A percentile compares a stretch with the other conserved stretches of the same genome.
Evolutionary conservation across 2,329 filamentous ascomycete genomes (phyloP).

Genomic region (Aspergillus amoenus): DNA sequence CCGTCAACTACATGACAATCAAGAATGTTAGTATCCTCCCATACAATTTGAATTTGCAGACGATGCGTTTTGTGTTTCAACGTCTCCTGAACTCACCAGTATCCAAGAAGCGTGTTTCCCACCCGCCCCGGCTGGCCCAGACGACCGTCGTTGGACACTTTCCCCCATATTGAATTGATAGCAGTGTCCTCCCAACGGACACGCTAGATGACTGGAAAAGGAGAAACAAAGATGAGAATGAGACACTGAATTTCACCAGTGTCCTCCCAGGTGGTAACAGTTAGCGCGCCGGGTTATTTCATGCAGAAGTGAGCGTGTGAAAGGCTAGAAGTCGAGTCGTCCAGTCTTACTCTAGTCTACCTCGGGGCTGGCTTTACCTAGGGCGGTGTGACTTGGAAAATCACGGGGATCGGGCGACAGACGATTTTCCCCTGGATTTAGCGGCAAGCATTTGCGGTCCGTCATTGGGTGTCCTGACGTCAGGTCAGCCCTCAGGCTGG

Average conservation of each 20-base stretch:
- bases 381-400: constrained; percentile 2
- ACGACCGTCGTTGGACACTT: constrained; percentile 31
- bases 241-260: background rate
- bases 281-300: constrained; percentile 11
- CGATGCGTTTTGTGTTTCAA: background rate
- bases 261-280: background rate
- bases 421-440: constrained; percentile 2
- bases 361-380: background rate
- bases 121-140: constrained; percentile 31
- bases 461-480: constrained; percentile 2
- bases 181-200: constrained; percentile 13
- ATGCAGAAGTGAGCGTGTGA: constrained; percentile 13
- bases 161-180: constrained; percentile 32
- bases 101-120: constrained; percentile 38
- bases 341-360: background rate
- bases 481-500: background rate
- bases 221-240: background rate
- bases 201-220: background rate
- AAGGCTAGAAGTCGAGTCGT: background rate
- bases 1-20: constrained; percentile 35
- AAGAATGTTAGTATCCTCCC: background rate
- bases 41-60: background rate
- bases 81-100: constrained; percentile 34
- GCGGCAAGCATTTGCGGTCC: background rate
- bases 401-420: background rate